A percentile compares a stretch with the other conserved stretches of the same genome.
Conservation (phyloP, 2,329 filamentous ascomycete species). For the Coleophoma cylindrospora region DNA sequence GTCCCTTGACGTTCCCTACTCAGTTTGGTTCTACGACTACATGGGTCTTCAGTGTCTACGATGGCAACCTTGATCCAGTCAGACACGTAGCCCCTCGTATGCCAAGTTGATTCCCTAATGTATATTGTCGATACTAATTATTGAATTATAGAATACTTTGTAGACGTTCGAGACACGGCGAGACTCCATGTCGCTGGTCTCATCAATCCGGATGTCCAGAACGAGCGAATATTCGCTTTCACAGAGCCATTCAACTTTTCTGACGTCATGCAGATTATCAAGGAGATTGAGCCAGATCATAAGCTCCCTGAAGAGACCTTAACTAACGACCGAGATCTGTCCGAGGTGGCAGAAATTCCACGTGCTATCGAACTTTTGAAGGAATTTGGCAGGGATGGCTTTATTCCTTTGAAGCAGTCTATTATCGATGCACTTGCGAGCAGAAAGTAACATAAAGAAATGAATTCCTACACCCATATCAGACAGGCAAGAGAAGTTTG, state of each 20-base stretch:
- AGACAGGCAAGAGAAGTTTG: not conserved
- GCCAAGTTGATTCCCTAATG: not conserved
- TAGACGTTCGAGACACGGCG: slow-evolving; percentile 24
- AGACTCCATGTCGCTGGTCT: slow-evolving; percentile 23
- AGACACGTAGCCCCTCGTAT: not conserved
- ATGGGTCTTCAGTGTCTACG: not conserved
- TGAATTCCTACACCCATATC: not conserved
- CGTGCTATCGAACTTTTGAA: not conserved
- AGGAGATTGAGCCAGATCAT: not conserved
- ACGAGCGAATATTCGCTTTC: slow-evolving; percentile 23
- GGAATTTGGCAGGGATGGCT: not conserved
- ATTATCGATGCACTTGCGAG: not conserved
- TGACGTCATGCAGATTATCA: not conserved
- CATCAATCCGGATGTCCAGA: slow-evolving; percentile 19
- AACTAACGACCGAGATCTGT: not conserved
- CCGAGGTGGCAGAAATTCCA: not conserved
- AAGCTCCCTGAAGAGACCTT: not conserved
- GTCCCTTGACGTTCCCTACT: slow-evolving; percentile 14
- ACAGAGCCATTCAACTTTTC: slow-evolving; percentile 15
- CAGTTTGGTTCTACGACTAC: not conserved
- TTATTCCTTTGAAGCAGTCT: not conserved
- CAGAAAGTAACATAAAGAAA: not conserved
- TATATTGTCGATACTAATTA: not conserved
- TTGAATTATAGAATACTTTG: slow-evolving; percentile 7
- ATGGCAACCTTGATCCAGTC: not conserved